Percentiles rank a stretch among this genome's conserved stretches.
phyloP scores from a whole-genome alignment of 495 filamentous ascomycete genomes.

The Podospora pseudocomata region DNA sequence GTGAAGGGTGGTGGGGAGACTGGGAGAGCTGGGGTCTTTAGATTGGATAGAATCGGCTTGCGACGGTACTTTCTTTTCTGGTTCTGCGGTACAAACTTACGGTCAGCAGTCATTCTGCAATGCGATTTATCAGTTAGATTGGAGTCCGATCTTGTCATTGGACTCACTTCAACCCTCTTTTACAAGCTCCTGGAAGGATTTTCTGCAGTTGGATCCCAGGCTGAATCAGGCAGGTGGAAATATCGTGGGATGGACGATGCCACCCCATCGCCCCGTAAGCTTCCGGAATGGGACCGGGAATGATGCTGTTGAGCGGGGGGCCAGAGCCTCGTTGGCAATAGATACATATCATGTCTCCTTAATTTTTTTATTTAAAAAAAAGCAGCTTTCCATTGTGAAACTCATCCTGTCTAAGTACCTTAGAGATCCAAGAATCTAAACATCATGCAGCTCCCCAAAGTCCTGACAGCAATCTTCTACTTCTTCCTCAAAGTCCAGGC shows the following conservation, averaged over 20 bases:
- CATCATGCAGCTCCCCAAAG: neutral
- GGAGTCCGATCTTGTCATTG: too few species aligned
- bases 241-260: neutral
- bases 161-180: neutral
- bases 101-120: too few species aligned
- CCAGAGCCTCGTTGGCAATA: neutral
- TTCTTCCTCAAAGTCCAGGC: neutral
- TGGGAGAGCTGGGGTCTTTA: too few species aligned
- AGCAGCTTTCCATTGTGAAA: neutral
- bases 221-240: neutral
- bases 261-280: neutral
- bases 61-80: too few species aligned
- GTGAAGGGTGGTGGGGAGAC: too few species aligned
- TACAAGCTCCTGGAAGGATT: too few species aligned
- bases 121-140: too few species aligned
- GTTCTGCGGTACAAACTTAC: too few species aligned
- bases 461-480: neutral
- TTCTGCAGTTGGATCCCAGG: neutral
- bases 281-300: neutral
- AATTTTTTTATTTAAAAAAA: neutral
- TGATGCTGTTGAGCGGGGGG: neutral
- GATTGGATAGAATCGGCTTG: too few species aligned
- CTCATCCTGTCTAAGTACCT: neutral
- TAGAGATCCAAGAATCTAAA: neutral
- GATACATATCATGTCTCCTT: neutral